phyloP scores from a whole-genome alignment of 1,284 basidiomycete species.

The Xerocomus minutiporus region DNA sequence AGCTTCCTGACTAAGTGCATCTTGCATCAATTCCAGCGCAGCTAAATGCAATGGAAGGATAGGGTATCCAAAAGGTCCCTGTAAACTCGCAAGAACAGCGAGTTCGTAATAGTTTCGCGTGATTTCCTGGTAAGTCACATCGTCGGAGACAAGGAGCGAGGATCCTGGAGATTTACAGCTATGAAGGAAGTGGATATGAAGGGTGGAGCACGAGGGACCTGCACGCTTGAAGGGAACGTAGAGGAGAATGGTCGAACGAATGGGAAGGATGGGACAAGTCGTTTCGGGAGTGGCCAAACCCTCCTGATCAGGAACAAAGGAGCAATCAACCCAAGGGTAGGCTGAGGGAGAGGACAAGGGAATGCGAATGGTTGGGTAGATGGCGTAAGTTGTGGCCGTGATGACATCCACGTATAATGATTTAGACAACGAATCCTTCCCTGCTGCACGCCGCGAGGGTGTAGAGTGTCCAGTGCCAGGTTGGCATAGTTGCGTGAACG shows the following conservation, averaged over 20 bases:
- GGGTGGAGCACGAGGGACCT: slow-evolving; percentile 36
- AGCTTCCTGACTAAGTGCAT: slow-evolving; percentile 32
- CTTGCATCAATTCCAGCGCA: slow-evolving; percentile 57
- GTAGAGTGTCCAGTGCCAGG: slow-evolving; percentile 19
- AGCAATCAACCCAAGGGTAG: slow-evolving; percentile 21
- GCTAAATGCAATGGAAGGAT: slow-evolving; percentile 65
- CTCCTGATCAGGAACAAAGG: slow-evolving; percentile 34
- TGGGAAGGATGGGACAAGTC: slow-evolving; percentile 43
- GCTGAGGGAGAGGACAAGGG: slow-evolving; percentile 35
- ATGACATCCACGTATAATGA: slow-evolving; percentile 40
- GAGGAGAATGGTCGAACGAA: slow-evolving; percentile 54
- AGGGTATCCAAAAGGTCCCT: slow-evolving; percentile 45
- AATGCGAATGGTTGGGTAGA: slow-evolving; percentile 39
- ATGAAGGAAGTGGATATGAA: slow-evolving; percentile 59
- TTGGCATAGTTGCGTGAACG: slow-evolving; percentile 34
- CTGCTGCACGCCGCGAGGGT: slow-evolving; percentile 20
- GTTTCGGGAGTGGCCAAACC: slow-evolving; percentile 26
- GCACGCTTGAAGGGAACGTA: slow-evolving; percentile 39
- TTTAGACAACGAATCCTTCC: slow-evolving; percentile 24
- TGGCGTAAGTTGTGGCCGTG: slow-evolving; percentile 49
- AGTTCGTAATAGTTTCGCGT: slow-evolving; percentile 66
- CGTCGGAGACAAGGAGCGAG: slow-evolving; percentile 34
- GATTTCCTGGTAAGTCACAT: slow-evolving; percentile 51
- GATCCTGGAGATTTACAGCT: slow-evolving; percentile 40
- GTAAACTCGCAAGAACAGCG: slow-evolving; percentile 51